Evolutionary conservation across 2,329 filamentous ascomycete genomes (phyloP).

Genomic region (Fusarium sp.): DNA sequence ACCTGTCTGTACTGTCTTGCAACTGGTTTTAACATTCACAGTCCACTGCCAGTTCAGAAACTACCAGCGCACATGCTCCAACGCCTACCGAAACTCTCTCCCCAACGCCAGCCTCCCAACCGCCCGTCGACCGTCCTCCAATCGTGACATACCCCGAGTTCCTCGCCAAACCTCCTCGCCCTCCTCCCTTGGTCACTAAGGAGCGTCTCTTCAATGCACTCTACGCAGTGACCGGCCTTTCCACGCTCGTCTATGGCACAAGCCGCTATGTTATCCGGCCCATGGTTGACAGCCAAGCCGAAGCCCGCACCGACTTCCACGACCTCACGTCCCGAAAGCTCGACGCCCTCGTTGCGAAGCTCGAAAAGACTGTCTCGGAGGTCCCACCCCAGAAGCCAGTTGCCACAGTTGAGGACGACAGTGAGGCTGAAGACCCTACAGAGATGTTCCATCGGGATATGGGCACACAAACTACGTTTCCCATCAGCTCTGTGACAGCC

Average conservation of each 20-base stretch:
- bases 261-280: slow-evolving; percentile 77
- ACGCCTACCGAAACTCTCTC: slow-evolving; percentile 45
- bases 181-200: slow-evolving; percentile 73
- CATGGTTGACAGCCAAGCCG: slow-evolving; percentile 66
- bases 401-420: slow-evolving; percentile 53
- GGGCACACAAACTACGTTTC: slow-evolving; percentile 78
- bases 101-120: slow-evolving; percentile 41
- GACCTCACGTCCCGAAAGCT: slow-evolving; percentile 62
- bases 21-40: not conserved
- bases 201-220: slow-evolving; percentile 70
- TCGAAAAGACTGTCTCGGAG: slow-evolving; percentile 71
- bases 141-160: slow-evolving; percentile 80
- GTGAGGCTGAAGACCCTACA: slow-evolving; percentile 73
- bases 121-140: slow-evolving; percentile 63
- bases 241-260: slow-evolving; percentile 77
- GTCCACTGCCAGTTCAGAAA: slow-evolving; percentile 14
- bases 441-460: slow-evolving; percentile 87
- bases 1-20: too few relatives aligned
- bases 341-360: slow-evolving; percentile 61
- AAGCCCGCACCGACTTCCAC: slow-evolving; percentile 67
- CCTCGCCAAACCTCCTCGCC: slow-evolving; percentile 67
- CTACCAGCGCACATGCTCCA: slow-evolving; percentile 22
- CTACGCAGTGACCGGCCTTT: slow-evolving; percentile 68
- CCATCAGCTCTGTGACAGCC: slow-evolving; percentile 39
- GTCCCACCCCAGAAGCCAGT: slow-evolving; percentile 60